Conservation (phyloP, 2,329 filamentous ascomycete genomes). For the Pestalotiopsis sp. region DNA sequence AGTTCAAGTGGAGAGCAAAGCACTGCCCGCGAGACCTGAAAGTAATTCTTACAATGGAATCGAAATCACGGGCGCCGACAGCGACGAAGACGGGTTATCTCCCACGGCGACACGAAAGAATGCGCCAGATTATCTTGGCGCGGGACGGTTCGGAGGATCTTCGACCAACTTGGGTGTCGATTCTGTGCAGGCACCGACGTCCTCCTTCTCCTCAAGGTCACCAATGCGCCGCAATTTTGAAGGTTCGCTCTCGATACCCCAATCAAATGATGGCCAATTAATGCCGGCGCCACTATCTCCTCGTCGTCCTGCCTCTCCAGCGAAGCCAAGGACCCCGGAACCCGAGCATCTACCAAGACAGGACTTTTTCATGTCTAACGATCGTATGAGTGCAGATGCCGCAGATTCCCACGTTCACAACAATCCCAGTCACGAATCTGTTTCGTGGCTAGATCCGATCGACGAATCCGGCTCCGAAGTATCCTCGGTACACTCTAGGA, state of each 20-base stretch:
- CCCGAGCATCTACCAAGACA: constrained; percentile 35
- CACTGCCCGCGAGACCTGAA: constrained; percentile 70
- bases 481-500: constrained; percentile 79
- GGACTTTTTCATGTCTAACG: constrained; percentile 33
- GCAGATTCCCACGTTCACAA: constrained; percentile 43
- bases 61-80: constrained; percentile 33
- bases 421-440: constrained; percentile 75
- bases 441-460: constrained; percentile 92
- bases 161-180: constrained; percentile 27
- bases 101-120: constrained; percentile 52
- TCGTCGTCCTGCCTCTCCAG: constrained; percentile 55
- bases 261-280: constrained; percentile 57
- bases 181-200: constrained; percentile 43
- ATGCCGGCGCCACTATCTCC: constrained; percentile 75
- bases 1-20: constrained; percentile 62
- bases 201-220: constrained; percentile 57
- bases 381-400: constrained; percentile 24
- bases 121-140: constrained; percentile 30
- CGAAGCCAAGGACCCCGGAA: constrained; percentile 32
- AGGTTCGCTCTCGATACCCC: constrained; percentile 43
- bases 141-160: constrained; percentile 15
- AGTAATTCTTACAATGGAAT: constrained; percentile 57
- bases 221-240: constrained; percentile 41
- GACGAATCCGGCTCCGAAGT: constrained; percentile 83
- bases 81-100: constrained; percentile 47